Base-by-base conservation (phyloP, 768 basidiomycete species). In the Hypholoma fasciculare region DNA sequence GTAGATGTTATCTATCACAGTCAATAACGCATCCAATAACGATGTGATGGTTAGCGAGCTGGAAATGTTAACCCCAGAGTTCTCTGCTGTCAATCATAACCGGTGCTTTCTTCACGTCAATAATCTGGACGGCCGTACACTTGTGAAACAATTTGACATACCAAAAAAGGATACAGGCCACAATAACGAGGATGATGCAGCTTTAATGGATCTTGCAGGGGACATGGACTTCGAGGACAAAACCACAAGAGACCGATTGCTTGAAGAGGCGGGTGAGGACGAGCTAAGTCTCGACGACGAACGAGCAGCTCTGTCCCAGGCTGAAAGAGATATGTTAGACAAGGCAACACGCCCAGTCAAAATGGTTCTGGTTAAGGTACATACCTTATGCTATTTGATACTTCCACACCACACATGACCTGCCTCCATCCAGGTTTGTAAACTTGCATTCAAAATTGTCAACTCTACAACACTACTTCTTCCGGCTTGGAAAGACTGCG, bases 81-180 rank as follows among this genome's bases (percentile, higher is more conserved):
- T 73, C 42, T 52, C 54, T 3, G 14, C 26, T 0, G 58, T 55
- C 0, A 73, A 66, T 16, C 71, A 67, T 3, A 69, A 66, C 0
- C 54, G 65, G 0, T 82, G 80, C 56, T 79, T 81, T 54, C 58
- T 67, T 0, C 79, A 82, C 42, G 58, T 75, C 6, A 26, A 78
- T 20, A 76, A 75, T 39, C 63, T 81, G 0, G 62, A 74, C 1
- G 75, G 71, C 0, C 73, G 76, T 47, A 65, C 61, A 1, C 20
- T 78, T 0, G 46, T 78, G 1, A 4, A 50, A 0, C 63, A 69
- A 51, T 80, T 79, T 65, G 73, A 79, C 44, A 42, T 70, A 7
- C 59, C 58, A 13, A 69, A 68, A 37, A 37, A 40, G 36, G n/a
- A 19, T 7, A 2, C 53, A 16, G 23, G 23, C 16, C 7, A 12